Evolutionary conservation across 75 land plant species (phyloP).

Genomic region (Isoetes taiwanensis): DNA sequence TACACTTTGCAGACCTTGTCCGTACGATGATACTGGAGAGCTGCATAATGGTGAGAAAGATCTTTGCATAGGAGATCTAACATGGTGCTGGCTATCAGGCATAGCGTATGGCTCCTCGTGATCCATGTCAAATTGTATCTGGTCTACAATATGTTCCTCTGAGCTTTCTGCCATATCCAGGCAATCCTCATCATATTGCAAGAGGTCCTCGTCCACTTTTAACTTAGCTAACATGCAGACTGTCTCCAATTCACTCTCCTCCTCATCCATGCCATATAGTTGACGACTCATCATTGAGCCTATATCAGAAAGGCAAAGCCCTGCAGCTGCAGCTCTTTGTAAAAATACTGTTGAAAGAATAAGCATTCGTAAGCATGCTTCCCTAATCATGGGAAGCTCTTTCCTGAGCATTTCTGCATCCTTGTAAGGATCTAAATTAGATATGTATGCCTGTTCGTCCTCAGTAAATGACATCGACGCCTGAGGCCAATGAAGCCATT

Average conservation of each 20-base stretch:
- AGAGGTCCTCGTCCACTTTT: conserved; percentile 4
- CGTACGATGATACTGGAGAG: too few relatives aligned
- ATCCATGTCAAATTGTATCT: too few relatives aligned
- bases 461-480: conserved; percentile 71
- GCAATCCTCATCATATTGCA: too few relatives aligned
- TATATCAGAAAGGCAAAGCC: conserved; percentile 54
- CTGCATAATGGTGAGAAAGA: too few relatives aligned
- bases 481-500: conserved; percentile 85
- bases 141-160: too few relatives aligned
- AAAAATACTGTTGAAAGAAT: conserved; percentile 51
- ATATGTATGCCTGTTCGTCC: conserved; percentile 43
- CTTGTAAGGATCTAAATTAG: conserved; percentile 34
- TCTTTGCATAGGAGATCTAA: too few relatives aligned
- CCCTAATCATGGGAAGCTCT: conserved; percentile 41
- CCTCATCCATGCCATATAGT: conserved; percentile 28
- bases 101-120: too few relatives aligned
- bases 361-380: conserved; percentile 42
- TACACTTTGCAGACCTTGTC: too few relatives aligned
- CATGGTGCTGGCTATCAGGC: too few relatives aligned
- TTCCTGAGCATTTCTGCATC: conserved; percentile 48
- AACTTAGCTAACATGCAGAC: conserved; percentile 34
- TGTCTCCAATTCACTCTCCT: conserved; percentile 37
- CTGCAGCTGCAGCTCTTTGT: conserved; percentile 39
- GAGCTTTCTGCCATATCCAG: too few relatives aligned
- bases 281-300: conserved; percentile 69